Evolutionary conservation across 2,329 filamentous ascomycete species (phyloP).

Genomic region (Penicillium sp.): DNA sequence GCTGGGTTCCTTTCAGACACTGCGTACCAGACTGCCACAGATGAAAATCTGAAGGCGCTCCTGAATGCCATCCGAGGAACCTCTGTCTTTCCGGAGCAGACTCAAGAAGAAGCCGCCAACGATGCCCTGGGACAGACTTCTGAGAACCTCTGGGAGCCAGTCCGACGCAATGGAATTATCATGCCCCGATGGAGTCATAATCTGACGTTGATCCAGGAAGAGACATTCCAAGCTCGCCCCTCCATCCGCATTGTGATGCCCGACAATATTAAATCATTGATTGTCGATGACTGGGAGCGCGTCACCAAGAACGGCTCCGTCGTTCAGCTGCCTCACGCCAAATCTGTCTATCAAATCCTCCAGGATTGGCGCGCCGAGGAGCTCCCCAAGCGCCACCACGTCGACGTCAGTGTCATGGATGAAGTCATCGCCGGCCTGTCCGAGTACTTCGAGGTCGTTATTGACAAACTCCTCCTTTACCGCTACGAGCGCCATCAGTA

Average conservation of each 20-base stretch:
- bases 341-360: conserved; percentile 75
- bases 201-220: conserved; percentile 64
- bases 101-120: too few species aligned
- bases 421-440: conserved; percentile 84
- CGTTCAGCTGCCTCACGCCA: conserved; percentile 76
- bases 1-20: too few species aligned
- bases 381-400: conserved; percentile 65
- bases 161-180: background rate
- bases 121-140: too few species aligned
- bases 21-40: too few species aligned
- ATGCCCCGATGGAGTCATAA: background rate
- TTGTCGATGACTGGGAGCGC: conserved; percentile 99
- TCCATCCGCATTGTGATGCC: conserved; percentile 85
- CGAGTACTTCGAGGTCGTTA: conserved; percentile 90
- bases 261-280: conserved; percentile 83
- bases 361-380: conserved; percentile 76
- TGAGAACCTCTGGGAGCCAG: background rate
- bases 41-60: too few species aligned
- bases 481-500: conserved; percentile 92
- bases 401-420: conserved; percentile 78
- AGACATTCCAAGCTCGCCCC: conserved; percentile 78
- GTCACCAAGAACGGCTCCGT: conserved; percentile 93
- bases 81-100: too few species aligned
- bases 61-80: too few species aligned
- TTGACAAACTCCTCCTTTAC: conserved; percentile 88